Evolutionary conservation across 306 rosid genomes (phyloP), one percentile per base, ranked within the genome.

Genomic region (Prunus salicina): DNA sequence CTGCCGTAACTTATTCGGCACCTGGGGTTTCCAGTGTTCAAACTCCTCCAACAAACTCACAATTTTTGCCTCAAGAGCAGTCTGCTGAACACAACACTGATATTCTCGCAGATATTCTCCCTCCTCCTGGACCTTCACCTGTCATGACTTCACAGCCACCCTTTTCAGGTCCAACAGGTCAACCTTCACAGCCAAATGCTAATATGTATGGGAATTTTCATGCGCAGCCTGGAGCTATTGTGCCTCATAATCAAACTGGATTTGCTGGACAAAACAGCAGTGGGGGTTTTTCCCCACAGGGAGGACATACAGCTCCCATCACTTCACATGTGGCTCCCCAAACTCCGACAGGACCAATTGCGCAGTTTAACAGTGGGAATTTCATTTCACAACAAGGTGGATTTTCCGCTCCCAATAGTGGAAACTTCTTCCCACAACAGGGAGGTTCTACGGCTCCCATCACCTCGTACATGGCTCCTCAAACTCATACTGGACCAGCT

Each of bases 21-120:
- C 13, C 88, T 27, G 57, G 69, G n/a, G 82, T 71, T 65, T 57
- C 83, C 46, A 67, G 62, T 57, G 79, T 81, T 53, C 88, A 83
- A 60, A 64, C 86, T 56, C 71, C 86, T 49, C 69, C 91, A 73
- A 56, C 77, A 19, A 84, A 80, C 82, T 47, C 87, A 16, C 84
- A 72, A 45, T 81, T 78, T 82, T 49, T 46, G 41, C 73, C 88
- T 78, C 91, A 82, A 72, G 93, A 87, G 58, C 77, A 77, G 45
- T 71, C 89, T 28, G 55, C 81, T 55, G 73, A 88, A 73, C 80
- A 71, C 53, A 89, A 85, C 76, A 77, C 84, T 64, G 98, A 89
- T 78, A 86, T 91, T 72, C 87, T 93, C 49, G 95, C 92, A 1
- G 95, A 81, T 78, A 91, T 93, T 72, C 97, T 93, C 49, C 97